Conservation (phyloP, 2,329 filamentous ascomycete species). For the Dactylonectria estremocensis region DNA sequence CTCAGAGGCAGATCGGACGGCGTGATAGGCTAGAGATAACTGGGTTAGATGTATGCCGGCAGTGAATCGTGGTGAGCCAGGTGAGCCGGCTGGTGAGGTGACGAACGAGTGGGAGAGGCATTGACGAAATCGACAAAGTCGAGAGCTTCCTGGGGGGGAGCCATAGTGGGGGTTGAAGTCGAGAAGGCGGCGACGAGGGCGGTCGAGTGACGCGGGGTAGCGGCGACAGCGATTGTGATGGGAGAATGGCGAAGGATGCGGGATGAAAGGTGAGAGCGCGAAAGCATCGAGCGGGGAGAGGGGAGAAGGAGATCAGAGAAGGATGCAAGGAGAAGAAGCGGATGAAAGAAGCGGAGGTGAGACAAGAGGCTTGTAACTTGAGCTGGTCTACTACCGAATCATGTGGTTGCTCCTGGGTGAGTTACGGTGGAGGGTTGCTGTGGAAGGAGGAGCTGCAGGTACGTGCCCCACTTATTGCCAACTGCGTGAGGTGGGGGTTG, state of each 20-base stretch:
- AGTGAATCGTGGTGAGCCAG: neutral
- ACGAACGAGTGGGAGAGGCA: constrained; percentile 90
- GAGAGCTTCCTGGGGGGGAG: constrained; percentile 72
- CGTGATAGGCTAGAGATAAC: constrained; percentile 85
- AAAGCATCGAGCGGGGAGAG: constrained; percentile 39
- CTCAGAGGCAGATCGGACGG: constrained; percentile 83
- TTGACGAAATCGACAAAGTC: constrained; percentile 97
- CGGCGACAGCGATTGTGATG: constrained; percentile 31
- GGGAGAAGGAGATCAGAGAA: constrained; percentile 20
- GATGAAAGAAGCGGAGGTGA: constrained; percentile 29
- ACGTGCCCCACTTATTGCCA: constrained; percentile 36
- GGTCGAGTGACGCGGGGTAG: constrained; percentile 10
- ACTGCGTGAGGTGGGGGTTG: constrained; percentile 4
- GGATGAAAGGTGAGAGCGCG: constrained; percentile 33
- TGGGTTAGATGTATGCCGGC: constrained; percentile 36
- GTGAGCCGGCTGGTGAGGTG: neutral
- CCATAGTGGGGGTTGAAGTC: constrained; percentile 61
- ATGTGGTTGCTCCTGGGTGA: too few relatives aligned
- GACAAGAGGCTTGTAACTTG: constrained; percentile 27
- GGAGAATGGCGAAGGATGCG: constrained; percentile 28
- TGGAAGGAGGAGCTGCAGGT: constrained; percentile 23
- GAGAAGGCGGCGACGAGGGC: constrained; percentile 43
- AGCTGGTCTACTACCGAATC: constrained; percentile 27
- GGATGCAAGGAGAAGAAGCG: neutral
- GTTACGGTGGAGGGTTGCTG: neutral